Conservation (phyloP, 257 asterid genomes). For the Solanum clarkiae region DNA sequence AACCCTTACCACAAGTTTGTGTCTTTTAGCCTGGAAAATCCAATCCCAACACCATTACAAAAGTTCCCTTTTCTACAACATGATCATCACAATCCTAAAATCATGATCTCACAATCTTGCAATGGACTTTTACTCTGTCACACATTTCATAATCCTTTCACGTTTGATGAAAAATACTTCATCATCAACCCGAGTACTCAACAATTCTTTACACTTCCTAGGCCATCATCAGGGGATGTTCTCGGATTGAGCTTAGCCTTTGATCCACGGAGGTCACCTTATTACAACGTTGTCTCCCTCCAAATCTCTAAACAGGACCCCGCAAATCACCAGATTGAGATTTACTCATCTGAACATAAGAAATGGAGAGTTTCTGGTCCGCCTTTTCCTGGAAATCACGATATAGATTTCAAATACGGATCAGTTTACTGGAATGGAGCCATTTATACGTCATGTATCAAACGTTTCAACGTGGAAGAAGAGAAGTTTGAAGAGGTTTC, state of each 20-base stretch:
- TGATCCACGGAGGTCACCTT: neutral
- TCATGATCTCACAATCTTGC: neutral
- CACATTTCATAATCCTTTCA: neutral
- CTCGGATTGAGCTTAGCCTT: neutral
- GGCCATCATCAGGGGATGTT: neutral
- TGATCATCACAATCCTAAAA: neutral
- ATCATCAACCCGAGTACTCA: neutral
- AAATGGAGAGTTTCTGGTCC: slow-evolving; percentile 20
- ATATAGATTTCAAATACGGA: neutral
- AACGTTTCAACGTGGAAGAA: neutral
- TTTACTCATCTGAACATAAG: slow-evolving; percentile 22
- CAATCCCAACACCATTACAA: neutral
- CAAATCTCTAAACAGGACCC: neutral
- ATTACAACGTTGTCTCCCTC: slow-evolving; percentile 19
- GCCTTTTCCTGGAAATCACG: neutral
- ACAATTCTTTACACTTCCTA: neutral
- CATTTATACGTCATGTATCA: neutral
- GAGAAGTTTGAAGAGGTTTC: neutral
- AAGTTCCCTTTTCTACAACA: neutral
- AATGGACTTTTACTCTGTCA: neutral
- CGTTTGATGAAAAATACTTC: neutral
- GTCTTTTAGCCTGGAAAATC: neutral
- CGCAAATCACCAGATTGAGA: neutral
- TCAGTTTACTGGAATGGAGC: neutral
- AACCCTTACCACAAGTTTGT: neutral